phyloP scores from a whole-genome alignment of 495 filamentous ascomycete species.

The Penicillium tannophilum region DNA sequence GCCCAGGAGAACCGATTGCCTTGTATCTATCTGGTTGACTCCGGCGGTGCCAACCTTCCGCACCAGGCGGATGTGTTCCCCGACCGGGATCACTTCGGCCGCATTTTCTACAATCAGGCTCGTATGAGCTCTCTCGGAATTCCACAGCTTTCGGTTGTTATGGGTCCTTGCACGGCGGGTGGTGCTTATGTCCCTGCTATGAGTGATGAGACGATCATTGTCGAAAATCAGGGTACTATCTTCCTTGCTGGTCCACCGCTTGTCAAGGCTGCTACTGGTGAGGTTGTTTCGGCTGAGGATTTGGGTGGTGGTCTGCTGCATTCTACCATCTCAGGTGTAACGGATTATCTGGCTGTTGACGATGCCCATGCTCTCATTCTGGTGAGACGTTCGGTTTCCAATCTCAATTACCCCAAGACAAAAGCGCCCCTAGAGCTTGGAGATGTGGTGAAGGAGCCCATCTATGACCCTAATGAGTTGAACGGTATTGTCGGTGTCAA shows the following conservation, averaged over 20 bases:
- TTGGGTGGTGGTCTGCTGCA: constrained; percentile 93
- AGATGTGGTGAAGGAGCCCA: constrained; percentile 61
- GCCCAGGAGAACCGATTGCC: constrained; percentile 84
- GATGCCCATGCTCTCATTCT: constrained; percentile 92
- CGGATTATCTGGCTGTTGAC: constrained; percentile 93
- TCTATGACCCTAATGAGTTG: constrained; percentile 81
- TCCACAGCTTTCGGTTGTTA: constrained; percentile 92
- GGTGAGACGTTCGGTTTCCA: constrained; percentile 78
- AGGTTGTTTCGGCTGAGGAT: constrained; percentile 89
- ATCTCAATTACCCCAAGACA: constrained; percentile 78
- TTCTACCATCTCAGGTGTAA: constrained; percentile 88
- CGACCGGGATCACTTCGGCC: constrained; percentile 91
- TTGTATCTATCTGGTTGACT: constrained; percentile 96
- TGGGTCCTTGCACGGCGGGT: constrained; percentile 96
- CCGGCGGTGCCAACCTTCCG: constrained; percentile 92
- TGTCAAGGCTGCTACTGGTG: constrained; percentile 95
- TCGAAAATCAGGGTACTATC: constrained; percentile 91
- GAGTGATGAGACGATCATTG: constrained; percentile 97
- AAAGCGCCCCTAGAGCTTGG: constrained; percentile 24
- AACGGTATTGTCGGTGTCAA: constrained; percentile 88
- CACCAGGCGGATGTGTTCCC: constrained; percentile 97
- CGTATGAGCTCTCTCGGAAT: constrained; percentile 78
- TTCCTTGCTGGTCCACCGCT: constrained; percentile 95
- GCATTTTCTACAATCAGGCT: constrained; percentile 99
- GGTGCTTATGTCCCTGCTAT: constrained; percentile 96